Base-by-base conservation (phyloP, 805 yeast genomes). In the Citeromyces matritensis region DNA sequence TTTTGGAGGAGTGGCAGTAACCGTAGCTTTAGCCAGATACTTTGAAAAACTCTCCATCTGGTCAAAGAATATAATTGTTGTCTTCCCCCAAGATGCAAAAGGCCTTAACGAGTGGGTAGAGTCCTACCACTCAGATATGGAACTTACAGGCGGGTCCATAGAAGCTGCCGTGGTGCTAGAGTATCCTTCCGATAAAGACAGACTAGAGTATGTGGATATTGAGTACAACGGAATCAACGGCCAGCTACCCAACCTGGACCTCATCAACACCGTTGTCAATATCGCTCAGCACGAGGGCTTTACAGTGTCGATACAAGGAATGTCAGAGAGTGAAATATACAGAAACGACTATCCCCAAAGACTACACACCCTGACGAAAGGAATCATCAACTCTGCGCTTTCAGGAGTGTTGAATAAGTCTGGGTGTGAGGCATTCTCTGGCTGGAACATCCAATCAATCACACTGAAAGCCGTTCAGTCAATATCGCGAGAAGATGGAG, bases 391-490 rank as follows among this genome's bases (percentile, higher is more conserved):
- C 30, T 69, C 82, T 45, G 70, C 86, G 4, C 45, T 73, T 5
- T 65, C 94, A 0, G 97, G 97, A 1, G 50, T 81, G 6, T 15
- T 44, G 8, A 41, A 37, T 3, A 37, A 30, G 7, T 33, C 38
- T 15, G 49, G 49, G 11, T 73, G 85, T 42, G 96, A 88, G 48
- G 84, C 88, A 9, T 91, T 88, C 47, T 77, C 91, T 33, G 96
- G 97, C 4, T 91, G 95, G 94, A 78, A 93, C 48, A 80, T 91
- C 36, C 97, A 88, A 52, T 78, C 97, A 0, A 51, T 91, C 13
- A 82, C 95, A 0, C 47, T 91, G 23, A 66, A 68, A 34, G 97
- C 94, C 0, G 55, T 51, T 23, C 21, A 26, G 6, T 26, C 29
- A 26, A 7, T 5, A 7, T 17, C 21, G 5, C 21, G 21, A 5